Evolutionary conservation across 805 yeast species (phyloP).

Genomic region (Lipomyces anomalus): DNA sequence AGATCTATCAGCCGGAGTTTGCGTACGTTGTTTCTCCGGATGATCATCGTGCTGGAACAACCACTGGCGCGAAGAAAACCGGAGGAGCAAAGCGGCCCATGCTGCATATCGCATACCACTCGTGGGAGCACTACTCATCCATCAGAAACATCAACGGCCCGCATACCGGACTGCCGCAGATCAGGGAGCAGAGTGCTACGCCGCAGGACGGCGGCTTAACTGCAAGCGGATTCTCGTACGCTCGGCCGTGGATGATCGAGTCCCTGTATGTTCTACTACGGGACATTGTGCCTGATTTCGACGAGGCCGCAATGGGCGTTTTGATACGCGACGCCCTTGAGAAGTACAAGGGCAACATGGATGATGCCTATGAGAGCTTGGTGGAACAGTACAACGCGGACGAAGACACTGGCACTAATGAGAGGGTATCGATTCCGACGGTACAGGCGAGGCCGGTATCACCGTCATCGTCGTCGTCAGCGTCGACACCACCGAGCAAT

Average conservation of each 20-base stretch:
- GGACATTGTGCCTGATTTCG: not conserved
- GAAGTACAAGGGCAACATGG: not conserved
- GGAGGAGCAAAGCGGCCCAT: constrained; percentile 3
- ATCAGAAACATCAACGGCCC: constrained; percentile 38
- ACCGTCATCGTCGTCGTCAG: no score
- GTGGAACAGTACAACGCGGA: no score
- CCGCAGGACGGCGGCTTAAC: no score
- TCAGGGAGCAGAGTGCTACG: constrained; percentile 19
- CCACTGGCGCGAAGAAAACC: not conserved
- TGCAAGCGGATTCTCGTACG: not conserved
- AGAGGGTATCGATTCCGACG: no score
- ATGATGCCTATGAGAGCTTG: not conserved
- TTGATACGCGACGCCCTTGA: not conserved
- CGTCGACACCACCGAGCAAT: no score
- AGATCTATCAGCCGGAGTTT: constrained; percentile 36
- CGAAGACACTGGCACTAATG: no score
- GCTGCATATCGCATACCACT: constrained; percentile 38
- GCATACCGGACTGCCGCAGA: constrained; percentile 32
- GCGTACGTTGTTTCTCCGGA: constrained; percentile 31
- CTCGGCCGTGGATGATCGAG: not conserved
- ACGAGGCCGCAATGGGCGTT: not conserved
- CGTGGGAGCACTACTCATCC: constrained; percentile 42
- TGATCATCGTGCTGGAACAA: not conserved
- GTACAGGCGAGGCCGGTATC: no score
- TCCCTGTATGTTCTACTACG: not conserved